Base-by-base conservation (phyloP, 306 rosid species). In the Neltuma alba region DNA sequence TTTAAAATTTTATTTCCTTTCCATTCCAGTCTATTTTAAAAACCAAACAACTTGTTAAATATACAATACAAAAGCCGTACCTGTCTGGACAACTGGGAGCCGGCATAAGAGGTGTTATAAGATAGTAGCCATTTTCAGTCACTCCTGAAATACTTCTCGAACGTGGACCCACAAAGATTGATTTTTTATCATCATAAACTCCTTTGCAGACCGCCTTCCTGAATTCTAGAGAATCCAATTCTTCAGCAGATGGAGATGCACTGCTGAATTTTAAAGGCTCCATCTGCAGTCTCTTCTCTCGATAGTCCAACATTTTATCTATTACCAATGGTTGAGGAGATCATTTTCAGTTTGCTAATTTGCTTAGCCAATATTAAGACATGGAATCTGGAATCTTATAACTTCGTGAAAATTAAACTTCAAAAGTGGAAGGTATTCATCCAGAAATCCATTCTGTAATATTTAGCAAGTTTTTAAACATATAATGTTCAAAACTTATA, bases 101-200 rank as follows among this genome's bases (percentile, higher is more conserved):
- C 1, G 94, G 99, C 87, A 91, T 33, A 83, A 95, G 89, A 77
- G 99, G 98, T 55, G 98, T 93, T 73, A 93, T 88, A 75, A 95
- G 84, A 83, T 75, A 93, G 89, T 95, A 88, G 78, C 99, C 99
- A 72, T 95, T 95, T 85, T 93, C 97, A 25, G 98, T 91, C 74
- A 95, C 87, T 80, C 99, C 98, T 14, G 98, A 95, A 87, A 95
- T 93, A 87, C 98, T 95, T 89, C 99, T 88, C 72, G 98, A 93
- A 65, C 99, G 98, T 68, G 99, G 98, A 44, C 97, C 99, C 48
- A 95, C 87, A n/a, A 64, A 93, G 81, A 93, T 87, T 54, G 98
- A 93, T 34, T 79, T 91, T 79, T 85, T 81, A 80, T 93, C 98
- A 86, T 95, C 91, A 79, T 90, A 91, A 82, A 83, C 81, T 55